phyloP scores from a whole-genome alignment of 768 basidiomycete genomes.

The Asterophora parasitica region DNA sequence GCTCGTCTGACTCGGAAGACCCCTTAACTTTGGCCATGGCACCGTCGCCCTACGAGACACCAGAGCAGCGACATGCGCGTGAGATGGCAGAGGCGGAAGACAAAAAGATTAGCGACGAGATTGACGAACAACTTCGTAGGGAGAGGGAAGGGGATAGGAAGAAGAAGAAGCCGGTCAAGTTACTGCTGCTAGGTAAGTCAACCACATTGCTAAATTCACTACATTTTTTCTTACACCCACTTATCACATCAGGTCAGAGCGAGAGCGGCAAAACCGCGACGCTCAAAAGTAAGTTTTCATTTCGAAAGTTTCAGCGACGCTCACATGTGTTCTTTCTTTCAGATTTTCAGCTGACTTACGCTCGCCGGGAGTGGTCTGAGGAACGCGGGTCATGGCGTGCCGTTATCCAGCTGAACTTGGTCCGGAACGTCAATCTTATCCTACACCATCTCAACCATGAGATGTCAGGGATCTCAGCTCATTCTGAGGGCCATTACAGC shows the following conservation, averaged over 20 bases:
- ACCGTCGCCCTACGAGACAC: slow-evolving; percentile 63
- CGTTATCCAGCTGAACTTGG: slow-evolving; percentile 76
- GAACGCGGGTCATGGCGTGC: slow-evolving; percentile 68
- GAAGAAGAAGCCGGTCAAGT: slow-evolving; percentile 65
- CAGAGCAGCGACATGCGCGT: slow-evolving; percentile 48
- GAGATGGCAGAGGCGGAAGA: slow-evolving; percentile 62
- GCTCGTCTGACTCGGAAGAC: slow-evolving; percentile 47
- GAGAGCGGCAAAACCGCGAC: slow-evolving; percentile 81
- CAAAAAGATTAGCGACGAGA: slow-evolving; percentile 60
- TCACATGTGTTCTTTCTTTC: background rate
- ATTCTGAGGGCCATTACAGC: slow-evolving; percentile 19
- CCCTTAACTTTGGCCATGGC: slow-evolving; percentile 55
- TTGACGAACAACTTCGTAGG: slow-evolving; percentile 66
- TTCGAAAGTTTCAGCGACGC: slow-evolving; percentile 7
- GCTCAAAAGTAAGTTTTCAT: slow-evolving; percentile 52
- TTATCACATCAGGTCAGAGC: slow-evolving; percentile 52
- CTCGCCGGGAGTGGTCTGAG: slow-evolving; percentile 62
- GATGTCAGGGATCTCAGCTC: slow-evolving; percentile 35
- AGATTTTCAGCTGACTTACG: slow-evolving; percentile 77
- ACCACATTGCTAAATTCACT: background rate
- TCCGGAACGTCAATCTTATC: slow-evolving; percentile 65
- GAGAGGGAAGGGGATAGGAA: slow-evolving; percentile 56
- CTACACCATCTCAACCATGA: slow-evolving; percentile 54
- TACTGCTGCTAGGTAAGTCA: slow-evolving; percentile 60
- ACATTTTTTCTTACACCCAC: background rate